Evolutionary conservation across 768 basidiomycete species (phyloP).

Genomic region (Tricholomella constricta): DNA sequence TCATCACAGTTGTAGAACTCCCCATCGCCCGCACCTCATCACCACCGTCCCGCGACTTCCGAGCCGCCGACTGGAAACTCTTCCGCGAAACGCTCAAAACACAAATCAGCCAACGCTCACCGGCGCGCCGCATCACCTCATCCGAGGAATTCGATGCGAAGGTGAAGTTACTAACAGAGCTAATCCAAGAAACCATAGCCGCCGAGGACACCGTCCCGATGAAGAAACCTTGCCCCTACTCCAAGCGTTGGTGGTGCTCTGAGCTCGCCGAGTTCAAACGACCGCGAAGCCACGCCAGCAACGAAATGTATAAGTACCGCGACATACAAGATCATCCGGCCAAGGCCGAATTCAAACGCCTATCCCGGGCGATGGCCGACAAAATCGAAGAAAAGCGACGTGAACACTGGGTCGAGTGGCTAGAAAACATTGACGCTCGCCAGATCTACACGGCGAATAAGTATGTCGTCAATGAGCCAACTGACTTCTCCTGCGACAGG

Average conservation of each 20-base stretch:
- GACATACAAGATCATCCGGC: background rate
- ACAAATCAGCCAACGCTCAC: background rate
- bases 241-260: slow-evolving; percentile 22
- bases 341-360: background rate
- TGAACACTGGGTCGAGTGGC: slow-evolving; percentile 1
- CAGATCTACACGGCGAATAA: too few species aligned
- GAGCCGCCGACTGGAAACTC: too few species aligned
- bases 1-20: slow-evolving; percentile 24
- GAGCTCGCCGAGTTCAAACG: slow-evolving; percentile 11
- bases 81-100: slow-evolving; percentile 16
- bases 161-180: background rate
- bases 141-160: too few species aligned
- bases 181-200: slow-evolving; percentile 9
- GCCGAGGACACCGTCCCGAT: background rate
- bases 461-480: too few species aligned
- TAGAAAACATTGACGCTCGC: too few species aligned
- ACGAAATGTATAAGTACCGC: background rate
- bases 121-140: background rate
- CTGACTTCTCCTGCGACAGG: too few species aligned
- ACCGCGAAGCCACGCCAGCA: background rate
- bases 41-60: too few species aligned
- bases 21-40: background rate
- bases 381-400: background rate
- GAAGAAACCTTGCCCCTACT: slow-evolving; percentile 13
- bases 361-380: background rate